Base-by-base conservation (phyloP, 2,329 filamentous ascomycete species). In the Magnaporthales sp. region DNA sequence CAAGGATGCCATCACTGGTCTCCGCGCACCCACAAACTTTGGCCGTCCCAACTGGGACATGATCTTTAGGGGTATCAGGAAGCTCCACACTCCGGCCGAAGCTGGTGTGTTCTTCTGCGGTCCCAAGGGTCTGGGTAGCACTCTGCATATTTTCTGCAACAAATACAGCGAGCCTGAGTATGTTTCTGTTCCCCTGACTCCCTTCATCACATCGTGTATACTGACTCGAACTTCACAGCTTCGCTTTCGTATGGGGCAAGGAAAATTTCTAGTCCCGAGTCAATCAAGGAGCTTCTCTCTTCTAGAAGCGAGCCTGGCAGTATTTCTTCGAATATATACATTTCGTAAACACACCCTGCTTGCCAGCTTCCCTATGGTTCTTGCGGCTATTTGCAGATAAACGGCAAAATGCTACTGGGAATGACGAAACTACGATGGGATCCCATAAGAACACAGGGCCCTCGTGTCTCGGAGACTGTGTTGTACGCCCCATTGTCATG, bases 11-110 rank as follows among this genome's bases (percentile, higher is more conserved):
- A 93, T 95, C 75, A 95, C 91, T 0, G 91, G 92, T 66, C 84
- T 95, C 31, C 85, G 91, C 63, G 89, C 91, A 66, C 91, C 91
- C 24, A 95, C 91, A 60, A 95, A 93, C 80, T 93, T 95, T 75
- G 92, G 92, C 66, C 83, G 91, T 27, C 92, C 92, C 19, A 94
- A 95, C 79, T 95, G 92, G 92, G 91, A 95, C 75, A 92, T 92
- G 86, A 91, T 96, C 73, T 95, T 95, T 80, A 86, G 91, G 70
- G 89, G 89, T 66, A 91, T 96, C 75, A 83, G 91, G 73, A 93
- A 93, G 78, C 86, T 95, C 70, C 90, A 92, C 74, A 80, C 83
- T 5, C 89, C 90, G 1, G 86, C 86, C 62, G 89, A 92, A 78
- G 88, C 88, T 1, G 90, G 90, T 71, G 90, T 92, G 22, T 92